Evolutionary conservation across 345 rosid genomes (phyloP), one percentile per base, ranked within the genome.

Genomic region (Pistacia vera): DNA sequence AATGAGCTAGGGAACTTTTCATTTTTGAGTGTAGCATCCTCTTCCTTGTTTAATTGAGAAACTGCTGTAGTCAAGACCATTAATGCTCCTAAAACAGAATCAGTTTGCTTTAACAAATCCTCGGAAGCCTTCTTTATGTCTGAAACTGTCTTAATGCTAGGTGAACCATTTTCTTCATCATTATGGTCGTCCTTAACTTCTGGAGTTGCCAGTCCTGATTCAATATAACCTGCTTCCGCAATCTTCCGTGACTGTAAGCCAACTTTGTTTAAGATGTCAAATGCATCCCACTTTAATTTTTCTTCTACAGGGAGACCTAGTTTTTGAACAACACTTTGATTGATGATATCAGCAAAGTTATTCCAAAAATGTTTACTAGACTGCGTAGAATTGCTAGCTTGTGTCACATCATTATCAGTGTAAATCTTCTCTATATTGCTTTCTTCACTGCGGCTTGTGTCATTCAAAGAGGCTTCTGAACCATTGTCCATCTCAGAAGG

Each of bases 191-290:
- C 87, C 78, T 77, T 85, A 69, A 66, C 76, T 80, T 83, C 77
- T 49, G 92, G 86, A 69, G 83, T 85, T 59, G 97, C 99, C 72
- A 95, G 94, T 77, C 98, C 99, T 74, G 99, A 93, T 81, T 90
- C 94, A 78, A 95, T 68, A 78, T 87, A 95, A 78, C 78, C 73
- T 72, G 88, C 88, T 84, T 95, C 96, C 48, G 99, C 98, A 57
- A 84, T 85, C 80, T 88, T 84, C 75, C 81, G 85, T 68, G 93
- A 88, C 83, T 93, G 97, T 75, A 88, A 51, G 41, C 98, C 99
- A 83, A 86, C 83, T 36, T 80, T 89, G 68, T 85, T 88, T 66
- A 95, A 84, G 33, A 91, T 77, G 72, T 95, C 97, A 83, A 86
- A 77, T 65, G 89, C 90, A 68, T 93, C 97, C 90, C 88, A 93